A percentile compares a stretch with the other conserved stretches of the same genome.
Evolutionary conservation across 495 filamentous ascomycete species (phyloP).

Genomic region (Hyaloscypha finlandica): DNA sequence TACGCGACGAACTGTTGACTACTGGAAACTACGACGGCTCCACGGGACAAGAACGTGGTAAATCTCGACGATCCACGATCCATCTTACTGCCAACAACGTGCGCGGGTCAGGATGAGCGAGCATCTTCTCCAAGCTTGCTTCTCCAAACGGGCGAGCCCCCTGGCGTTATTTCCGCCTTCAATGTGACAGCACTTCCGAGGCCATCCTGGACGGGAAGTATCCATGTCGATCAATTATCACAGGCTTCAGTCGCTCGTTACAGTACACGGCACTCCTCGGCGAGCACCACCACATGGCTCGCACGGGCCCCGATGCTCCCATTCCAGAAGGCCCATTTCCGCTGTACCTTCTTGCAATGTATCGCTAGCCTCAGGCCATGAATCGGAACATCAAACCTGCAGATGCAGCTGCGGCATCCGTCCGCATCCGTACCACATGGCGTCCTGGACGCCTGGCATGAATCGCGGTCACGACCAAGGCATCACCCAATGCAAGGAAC

Average conservation of each 20-base stretch:
- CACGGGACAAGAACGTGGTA: background rate
- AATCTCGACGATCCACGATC: background rate
- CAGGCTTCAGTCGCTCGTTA: background rate
- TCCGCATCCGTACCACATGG: background rate
- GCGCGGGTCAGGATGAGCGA: background rate
- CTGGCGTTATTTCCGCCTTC: background rate
- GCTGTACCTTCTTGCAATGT: background rate
- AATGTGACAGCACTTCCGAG: background rate
- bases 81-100: background rate
- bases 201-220: background rate
- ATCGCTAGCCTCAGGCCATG: background rate
- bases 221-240: background rate
- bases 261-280: background rate
- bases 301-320: slow-evolving; percentile 2
- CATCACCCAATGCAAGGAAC: background rate
- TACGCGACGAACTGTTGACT: background rate
- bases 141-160: background rate
- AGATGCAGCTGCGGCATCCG: background rate
- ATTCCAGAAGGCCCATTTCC: background rate
- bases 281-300: background rate
- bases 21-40: background rate
- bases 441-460: background rate
- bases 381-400: background rate
- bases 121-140: background rate
- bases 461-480: background rate